phyloP scores from a whole-genome alignment of 805 yeast species.

The Candida stauntonica region DNA sequence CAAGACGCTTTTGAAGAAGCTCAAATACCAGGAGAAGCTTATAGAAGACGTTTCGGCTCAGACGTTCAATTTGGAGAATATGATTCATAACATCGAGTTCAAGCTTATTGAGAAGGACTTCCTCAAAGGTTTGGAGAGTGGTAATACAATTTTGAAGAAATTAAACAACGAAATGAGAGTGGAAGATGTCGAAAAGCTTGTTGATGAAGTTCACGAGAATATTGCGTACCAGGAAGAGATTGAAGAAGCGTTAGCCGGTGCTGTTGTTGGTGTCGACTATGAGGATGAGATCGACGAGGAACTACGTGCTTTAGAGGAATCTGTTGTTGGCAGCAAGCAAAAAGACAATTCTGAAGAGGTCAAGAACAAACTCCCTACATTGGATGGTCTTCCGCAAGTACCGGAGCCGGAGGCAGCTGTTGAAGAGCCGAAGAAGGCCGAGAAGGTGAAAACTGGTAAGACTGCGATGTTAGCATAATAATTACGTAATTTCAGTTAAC shows the following conservation, averaged over 20 bases:
- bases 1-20: constrained; percentile 62
- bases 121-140: constrained; percentile 71
- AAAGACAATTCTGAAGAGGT: constrained; percentile 2
- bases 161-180: constrained; percentile 75
- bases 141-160: constrained; percentile 69
- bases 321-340: constrained; percentile 1
- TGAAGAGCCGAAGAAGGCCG: constrained; percentile 15
- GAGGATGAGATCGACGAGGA: constrained; percentile 69
- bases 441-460: constrained; percentile 17
- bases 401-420: constrained; percentile 13
- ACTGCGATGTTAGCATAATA: constrained; percentile 19
- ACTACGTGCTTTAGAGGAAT: constrained; percentile 41
- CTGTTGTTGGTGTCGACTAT: constrained; percentile 30
- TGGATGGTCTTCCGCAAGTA: constrained; percentile 17
- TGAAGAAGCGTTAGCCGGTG: constrained; percentile 43
- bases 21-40: constrained; percentile 78
- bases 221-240: constrained; percentile 73
- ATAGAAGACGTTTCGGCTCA: constrained; percentile 71
- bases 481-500: neutral
- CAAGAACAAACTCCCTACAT: constrained; percentile 22
- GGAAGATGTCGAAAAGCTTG: constrained; percentile 71
- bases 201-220: constrained; percentile 85
- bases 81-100: constrained; percentile 80
- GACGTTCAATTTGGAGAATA: constrained; percentile 69
- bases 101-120: constrained; percentile 87